phyloP scores from a whole-genome alignment of 805 yeast species.

The Teunomyces aglyptinius region DNA sequence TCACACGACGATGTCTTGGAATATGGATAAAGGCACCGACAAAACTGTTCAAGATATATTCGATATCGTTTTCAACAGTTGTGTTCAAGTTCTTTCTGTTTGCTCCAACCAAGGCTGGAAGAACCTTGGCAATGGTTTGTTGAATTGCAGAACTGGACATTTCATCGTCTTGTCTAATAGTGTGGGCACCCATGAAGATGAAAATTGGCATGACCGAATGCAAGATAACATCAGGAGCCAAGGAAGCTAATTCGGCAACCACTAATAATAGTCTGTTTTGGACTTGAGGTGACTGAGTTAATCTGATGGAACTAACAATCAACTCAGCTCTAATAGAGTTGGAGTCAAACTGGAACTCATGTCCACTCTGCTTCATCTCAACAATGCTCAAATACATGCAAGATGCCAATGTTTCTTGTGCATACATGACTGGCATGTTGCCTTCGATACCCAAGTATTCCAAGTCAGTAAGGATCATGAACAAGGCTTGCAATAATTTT shows the following conservation, averaged over 20 bases:
- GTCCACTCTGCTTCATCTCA: constrained; percentile 40
- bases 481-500: constrained; percentile 49
- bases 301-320: constrained; percentile 84
- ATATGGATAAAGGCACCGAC: constrained; percentile 94
- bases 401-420: constrained; percentile 86
- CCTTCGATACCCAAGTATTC: constrained; percentile 90
- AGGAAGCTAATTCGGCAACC: constrained; percentile 79
- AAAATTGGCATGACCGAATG: constrained; percentile 99
- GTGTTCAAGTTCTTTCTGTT: constrained; percentile 34
- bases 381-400: constrained; percentile 74
- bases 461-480: constrained; percentile 66
- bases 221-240: constrained; percentile 86
- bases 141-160: constrained; percentile 90
- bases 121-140: constrained; percentile 83
- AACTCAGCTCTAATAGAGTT: constrained; percentile 81
- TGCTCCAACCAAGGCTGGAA: constrained; percentile 69
- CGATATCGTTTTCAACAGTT: constrained; percentile 60
- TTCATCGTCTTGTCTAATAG: constrained; percentile 94
- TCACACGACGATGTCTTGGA: constrained; percentile 93
- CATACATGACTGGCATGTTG: constrained; percentile 83
- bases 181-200: constrained; percentile 98
- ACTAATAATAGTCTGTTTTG: constrained; percentile 86
- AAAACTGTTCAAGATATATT: constrained; percentile 81
- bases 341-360: constrained; percentile 48
- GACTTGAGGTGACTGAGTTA: constrained; percentile 89